Evolutionary conservation across 2,329 filamentous ascomycete genomes (phyloP).

Genomic region (Emergomyces orientalis): DNA sequence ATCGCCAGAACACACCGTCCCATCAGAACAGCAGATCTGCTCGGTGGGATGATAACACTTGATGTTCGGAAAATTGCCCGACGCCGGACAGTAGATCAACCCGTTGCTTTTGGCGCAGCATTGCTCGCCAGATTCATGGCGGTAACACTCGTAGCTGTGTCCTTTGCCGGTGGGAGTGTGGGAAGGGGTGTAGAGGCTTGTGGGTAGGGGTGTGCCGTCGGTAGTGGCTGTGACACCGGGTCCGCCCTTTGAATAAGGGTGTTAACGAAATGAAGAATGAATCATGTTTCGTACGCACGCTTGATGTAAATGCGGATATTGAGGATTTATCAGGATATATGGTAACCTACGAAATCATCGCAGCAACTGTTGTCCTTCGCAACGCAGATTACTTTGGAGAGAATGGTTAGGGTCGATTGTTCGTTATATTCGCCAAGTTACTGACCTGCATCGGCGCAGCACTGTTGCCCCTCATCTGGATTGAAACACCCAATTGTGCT

Average conservation of each 20-base stretch:
- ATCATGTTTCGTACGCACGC: neutral
- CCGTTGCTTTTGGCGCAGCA: constrained; percentile 4
- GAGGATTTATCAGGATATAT: neutral
- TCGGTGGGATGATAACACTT: constrained; percentile 6
- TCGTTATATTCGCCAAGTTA: neutral
- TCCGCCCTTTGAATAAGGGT: neutral
- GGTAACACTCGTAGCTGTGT: neutral
- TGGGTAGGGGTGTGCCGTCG: constrained; percentile 1
- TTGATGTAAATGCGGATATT: neutral
- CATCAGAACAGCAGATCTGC: constrained; percentile 8
- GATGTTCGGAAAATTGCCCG: constrained; percentile 5
- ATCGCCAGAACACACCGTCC: constrained; percentile 7
- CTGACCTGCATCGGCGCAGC: constrained; percentile 8
- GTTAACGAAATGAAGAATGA: neutral
- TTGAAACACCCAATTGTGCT: constrained; percentile 4
- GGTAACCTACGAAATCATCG: constrained; percentile 5
- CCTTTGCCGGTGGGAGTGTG: constrained; percentile 2
- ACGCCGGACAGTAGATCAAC: constrained; percentile 5
- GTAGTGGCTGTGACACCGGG: constrained; percentile 8
- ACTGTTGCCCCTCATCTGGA: constrained; percentile 5
- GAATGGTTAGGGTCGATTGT: neutral
- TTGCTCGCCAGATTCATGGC: constrained; percentile 4
- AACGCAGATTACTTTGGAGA: constrained; percentile 2
- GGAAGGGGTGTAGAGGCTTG: constrained; percentile 3
- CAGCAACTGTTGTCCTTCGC: constrained; percentile 9